phyloP scores from a whole-genome alignment of 2,329 filamentous ascomycete genomes.

The Graphilbum fragrans region DNA sequence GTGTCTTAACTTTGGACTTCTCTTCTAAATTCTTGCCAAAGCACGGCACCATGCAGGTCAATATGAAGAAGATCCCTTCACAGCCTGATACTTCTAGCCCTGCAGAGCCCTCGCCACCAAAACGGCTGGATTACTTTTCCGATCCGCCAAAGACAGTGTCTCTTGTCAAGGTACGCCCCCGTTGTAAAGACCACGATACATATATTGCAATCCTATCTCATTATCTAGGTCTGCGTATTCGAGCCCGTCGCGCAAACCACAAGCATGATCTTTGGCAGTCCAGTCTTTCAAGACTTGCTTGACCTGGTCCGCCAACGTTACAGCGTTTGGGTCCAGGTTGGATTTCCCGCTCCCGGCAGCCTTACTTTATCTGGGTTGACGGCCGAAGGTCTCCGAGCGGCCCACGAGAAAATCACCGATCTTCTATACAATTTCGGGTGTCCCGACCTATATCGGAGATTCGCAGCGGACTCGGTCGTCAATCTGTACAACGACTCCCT shows the following conservation, averaged over 20 bases:
- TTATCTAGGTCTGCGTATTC: background rate
- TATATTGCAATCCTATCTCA: background rate
- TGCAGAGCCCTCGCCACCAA: background rate
- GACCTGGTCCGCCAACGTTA: background rate
- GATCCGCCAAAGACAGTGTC: background rate
- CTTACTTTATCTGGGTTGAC: background rate
- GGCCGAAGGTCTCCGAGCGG: background rate
- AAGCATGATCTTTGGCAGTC: background rate
- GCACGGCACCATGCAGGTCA: too few species aligned
- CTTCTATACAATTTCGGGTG: background rate
- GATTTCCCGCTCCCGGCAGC: background rate
- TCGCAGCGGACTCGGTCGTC: background rate
- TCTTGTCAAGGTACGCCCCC: background rate
- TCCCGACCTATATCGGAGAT: background rate
- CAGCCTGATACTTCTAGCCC: too few species aligned
- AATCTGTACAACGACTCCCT: background rate
- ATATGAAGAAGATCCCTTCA: too few species aligned
- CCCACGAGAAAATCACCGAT: background rate
- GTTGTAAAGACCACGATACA: background rate
- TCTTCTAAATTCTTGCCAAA: too few species aligned
- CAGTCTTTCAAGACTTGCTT: background rate
- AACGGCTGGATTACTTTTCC: background rate
- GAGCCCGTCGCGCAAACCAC: background rate
- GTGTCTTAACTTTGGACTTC: too few species aligned
- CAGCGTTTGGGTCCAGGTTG: background rate